phyloP scores from a whole-genome alignment of 2,329 filamentous ascomycete species.

The Pochonia chlamydosporia region DNA sequence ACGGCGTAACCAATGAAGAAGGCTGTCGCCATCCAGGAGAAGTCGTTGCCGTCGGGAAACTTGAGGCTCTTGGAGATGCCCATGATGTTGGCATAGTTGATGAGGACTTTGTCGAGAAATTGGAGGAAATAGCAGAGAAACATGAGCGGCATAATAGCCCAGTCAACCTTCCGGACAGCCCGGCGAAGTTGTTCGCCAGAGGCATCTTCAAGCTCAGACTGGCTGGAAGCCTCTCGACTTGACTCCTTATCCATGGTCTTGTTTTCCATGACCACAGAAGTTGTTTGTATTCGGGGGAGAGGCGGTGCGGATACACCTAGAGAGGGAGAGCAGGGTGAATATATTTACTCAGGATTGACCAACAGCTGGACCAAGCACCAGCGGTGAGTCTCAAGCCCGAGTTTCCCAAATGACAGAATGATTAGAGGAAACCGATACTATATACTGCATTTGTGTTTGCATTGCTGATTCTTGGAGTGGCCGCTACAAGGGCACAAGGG shows the following conservation, averaged over 20 bases:
- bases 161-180: constrained; percentile 19
- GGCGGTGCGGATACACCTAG: too few species aligned
- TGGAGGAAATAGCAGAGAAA: constrained; percentile 20
- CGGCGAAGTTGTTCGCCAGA: constrained; percentile 1
- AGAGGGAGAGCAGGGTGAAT: too few species aligned
- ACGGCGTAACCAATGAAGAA: constrained; percentile 24
- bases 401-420: too few species aligned
- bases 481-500: too few species aligned
- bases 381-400: too few species aligned
- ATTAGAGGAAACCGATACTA: too few species aligned
- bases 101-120: constrained; percentile 22
- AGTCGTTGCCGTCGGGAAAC: constrained; percentile 23
- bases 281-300: too few species aligned
- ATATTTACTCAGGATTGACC: too few species aligned
- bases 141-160: constrained; percentile 20
- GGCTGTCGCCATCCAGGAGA: constrained; percentile 24
- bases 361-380: too few species aligned
- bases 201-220: background rate
- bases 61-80: constrained; percentile 21
- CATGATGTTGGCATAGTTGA: constrained; percentile 24
- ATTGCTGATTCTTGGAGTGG: too few species aligned
- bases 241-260: background rate
- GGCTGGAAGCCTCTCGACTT: constrained; percentile 2
- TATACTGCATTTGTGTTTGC: too few species aligned
- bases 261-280: background rate